A percentile compares a stretch with the other conserved stretches of the same genome.
Conservation (phyloP, 495 filamentous ascomycete species). For the Acidomyces sp. region DNA sequence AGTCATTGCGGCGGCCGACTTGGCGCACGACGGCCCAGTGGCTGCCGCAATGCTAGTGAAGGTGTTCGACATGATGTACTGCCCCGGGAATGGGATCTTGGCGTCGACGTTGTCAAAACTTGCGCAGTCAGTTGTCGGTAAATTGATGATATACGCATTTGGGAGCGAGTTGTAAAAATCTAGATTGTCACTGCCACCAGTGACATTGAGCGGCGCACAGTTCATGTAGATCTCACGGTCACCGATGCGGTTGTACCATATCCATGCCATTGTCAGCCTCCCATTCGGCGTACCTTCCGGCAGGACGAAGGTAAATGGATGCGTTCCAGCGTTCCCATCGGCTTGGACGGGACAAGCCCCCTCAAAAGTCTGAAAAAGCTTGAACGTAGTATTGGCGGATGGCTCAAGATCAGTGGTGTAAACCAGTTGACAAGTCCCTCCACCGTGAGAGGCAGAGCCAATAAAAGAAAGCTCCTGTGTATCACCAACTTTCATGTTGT, state of each 20-base stretch:
- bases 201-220: conserved; percentile 42
- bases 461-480: conserved; percentile 40
- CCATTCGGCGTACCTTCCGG: conserved; percentile 46
- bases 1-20: conserved; percentile 11
- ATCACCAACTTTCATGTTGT: conserved; percentile 40
- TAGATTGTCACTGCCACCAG: conserved; percentile 26
- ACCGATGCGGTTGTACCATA: conserved; percentile 34
- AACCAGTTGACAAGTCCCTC: conserved; percentile 75
- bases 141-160: conserved; percentile 46
- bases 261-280: conserved; percentile 39
- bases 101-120: conserved; percentile 1
- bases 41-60: conserved; percentile 3
- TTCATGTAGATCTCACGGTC: conserved; percentile 51
- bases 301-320: conserved; percentile 42
- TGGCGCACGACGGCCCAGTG: conserved; percentile 4
- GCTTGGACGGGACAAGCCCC: conserved; percentile 56
- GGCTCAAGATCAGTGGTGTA: conserved; percentile 59
- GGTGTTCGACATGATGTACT: not conserved
- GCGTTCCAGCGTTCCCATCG: conserved; percentile 29
- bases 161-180: conserved; percentile 33
- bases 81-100: not conserved
- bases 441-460: conserved; percentile 60
- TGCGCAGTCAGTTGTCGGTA: conserved; percentile 24
- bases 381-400: conserved; percentile 46
- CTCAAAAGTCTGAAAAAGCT: conserved; percentile 70